Evolutionary conservation across 306 rosid genomes (phyloP), one percentile per base, ranked within the genome.

Genomic region (Castanopsis chinensis): DNA sequence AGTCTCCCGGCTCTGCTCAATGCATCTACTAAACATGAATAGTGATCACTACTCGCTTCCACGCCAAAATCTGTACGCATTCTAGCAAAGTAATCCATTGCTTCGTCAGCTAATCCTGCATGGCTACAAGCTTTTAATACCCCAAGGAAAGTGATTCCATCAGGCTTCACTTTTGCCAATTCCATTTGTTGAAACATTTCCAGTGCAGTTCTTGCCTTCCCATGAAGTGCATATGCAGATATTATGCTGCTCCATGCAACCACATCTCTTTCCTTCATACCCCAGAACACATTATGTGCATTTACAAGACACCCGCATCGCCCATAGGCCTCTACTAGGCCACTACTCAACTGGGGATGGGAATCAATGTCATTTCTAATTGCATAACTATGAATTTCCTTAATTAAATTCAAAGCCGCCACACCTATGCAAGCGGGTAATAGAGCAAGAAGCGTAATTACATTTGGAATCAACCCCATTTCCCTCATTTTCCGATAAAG

Each of bases 81-180:
- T 49, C 85, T 79, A 20, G 69, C 63, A 49, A 91, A 89, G 86
- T 81, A 89, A 61, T 67, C 19, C 83, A 91, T 71, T 18, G 94
- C 94, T 78, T 93, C 94, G 61, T 93, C 92, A 18, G 88, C 90
- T 55, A 93, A 84, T 2, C 96, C 94, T 15, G 85, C 92, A 69
- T 93, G 96, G 67, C 94, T 93, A 59, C 94, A 93, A 14, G 96
- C 94, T 76, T 93, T 91, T 84, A 93, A 71, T 12, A 91, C 92
- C 0, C 76, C 92, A 20, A 93, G 91, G 72, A 93, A 91, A 18
- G 94, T 83, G 49, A 93, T 85, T 32, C 85, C 91, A 58, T 93
- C 96, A 2, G 96, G 98, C 85, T 27, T 63, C 21, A 91, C 89
- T 54, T 82, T 69, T 3, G 82, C 88, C 76, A 49, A 41, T 65